Evolutionary conservation across 306 rosid genomes (phyloP).

Genomic region (Boehmeria nivea): DNA sequence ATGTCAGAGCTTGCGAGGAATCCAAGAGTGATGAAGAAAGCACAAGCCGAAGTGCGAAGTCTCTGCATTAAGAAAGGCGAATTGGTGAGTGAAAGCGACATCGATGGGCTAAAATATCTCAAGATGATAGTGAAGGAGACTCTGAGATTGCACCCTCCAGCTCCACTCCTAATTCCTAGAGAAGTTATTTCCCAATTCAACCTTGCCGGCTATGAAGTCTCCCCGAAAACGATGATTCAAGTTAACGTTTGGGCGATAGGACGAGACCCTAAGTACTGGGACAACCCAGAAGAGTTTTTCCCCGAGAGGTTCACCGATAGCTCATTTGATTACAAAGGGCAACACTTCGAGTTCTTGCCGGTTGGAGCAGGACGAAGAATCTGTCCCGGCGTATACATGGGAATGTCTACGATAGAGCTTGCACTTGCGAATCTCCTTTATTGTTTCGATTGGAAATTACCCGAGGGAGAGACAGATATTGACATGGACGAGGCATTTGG

Average conservation of each 20-base stretch:
- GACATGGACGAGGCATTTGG: constrained; percentile 9
- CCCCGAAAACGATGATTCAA: constrained; percentile 16
- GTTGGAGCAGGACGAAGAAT: constrained; percentile 35
- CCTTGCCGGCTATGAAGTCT: constrained; percentile 26
- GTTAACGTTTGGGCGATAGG: constrained; percentile 40
- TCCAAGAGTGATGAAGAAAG: constrained; percentile 31
- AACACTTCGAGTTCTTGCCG: constrained; percentile 27
- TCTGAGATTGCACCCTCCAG: constrained; percentile 44
- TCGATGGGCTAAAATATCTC: constrained; percentile 20
- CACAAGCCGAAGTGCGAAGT: constrained; percentile 27
- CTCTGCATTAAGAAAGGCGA: neutral
- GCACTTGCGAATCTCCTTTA: constrained; percentile 31
- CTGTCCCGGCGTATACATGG: constrained; percentile 31
- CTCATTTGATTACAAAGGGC: constrained; percentile 25
- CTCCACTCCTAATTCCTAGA: constrained; percentile 31
- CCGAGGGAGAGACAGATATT: neutral
- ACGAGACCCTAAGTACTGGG: constrained; percentile 30
- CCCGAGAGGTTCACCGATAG: constrained; percentile 33
- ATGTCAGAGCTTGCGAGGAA: constrained; percentile 37
- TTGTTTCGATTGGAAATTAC: constrained; percentile 34
- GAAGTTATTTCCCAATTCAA: constrained; percentile 22
- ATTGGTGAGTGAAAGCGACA: constrained; percentile 27
- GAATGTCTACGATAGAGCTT: constrained; percentile 3
- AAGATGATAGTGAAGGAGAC: constrained; percentile 43
- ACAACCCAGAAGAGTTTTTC: constrained; percentile 23